Evolutionary conservation across 768 basidiomycete species (phyloP), one percentile per base, ranked within the genome.

Genomic region (Mycena metata): DNA sequence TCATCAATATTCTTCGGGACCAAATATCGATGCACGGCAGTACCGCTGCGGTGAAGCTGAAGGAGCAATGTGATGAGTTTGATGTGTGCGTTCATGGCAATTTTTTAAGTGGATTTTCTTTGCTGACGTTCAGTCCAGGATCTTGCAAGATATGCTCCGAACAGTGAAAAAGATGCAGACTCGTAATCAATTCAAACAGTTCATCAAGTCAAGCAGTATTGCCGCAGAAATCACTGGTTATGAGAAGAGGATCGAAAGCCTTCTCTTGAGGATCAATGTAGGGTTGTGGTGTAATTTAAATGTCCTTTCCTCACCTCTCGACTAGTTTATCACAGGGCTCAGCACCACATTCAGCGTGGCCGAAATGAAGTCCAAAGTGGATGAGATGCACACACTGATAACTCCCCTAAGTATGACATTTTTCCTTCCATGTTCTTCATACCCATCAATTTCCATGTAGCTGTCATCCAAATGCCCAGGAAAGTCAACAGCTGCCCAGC

Each of bases 401-500:
- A n/a, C n/a, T n/a, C n/a, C n/a, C n/a, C n/a, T n/a, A n/a, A n/a
- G n/a, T n/a, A 23, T 56, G 55, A 19, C 17, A 23, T 45, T 30
- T 21, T 9, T n/a, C 30, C 5, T 9, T 41, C 41, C 19, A 23
- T 39, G 54, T 56, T 41, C 21, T 21, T 23, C 6, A 13, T 17
- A 12, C 12, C 17, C 50, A 21, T 24, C 39, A n/a, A n/a, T n/a
- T n/a, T n/a, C n/a, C n/a, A n/a, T n/a, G n/a, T n/a, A n/a, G n/a
- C 11, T 2, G 19, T 24, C 6, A 35, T 21, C 23, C 39, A 36
- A 60, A 7, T 9, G 17, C 21, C n/a, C 26, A 58, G n/a, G n/a
- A n/a, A n/a, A n/a, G n/a, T n/a, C n/a, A n/a, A 42, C n/a, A 58
- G 24, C 6, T 58, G 57, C n/a, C 57, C 41, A 45, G 21, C 41